Conservation (phyloP, 495 filamentous ascomycete genomes). For the Tuber brumale region DNA sequence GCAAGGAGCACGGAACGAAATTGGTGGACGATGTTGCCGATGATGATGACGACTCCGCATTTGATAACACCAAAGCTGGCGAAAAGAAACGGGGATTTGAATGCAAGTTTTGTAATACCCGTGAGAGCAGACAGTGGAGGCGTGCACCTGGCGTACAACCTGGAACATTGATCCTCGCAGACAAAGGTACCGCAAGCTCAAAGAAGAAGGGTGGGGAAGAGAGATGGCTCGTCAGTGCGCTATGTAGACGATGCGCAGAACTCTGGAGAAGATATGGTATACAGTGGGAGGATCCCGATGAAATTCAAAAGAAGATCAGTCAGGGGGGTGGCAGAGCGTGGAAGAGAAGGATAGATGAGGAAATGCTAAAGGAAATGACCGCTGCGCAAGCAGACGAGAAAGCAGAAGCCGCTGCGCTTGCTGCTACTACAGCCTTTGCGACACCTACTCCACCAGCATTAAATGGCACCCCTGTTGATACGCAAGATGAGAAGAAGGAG, state of each 20-base stretch:
- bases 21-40: constrained; percentile 88
- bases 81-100: constrained; percentile 74
- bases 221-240: constrained; percentile 66
- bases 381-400: constrained; percentile 47
- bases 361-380: constrained; percentile 73
- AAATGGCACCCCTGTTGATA: constrained; percentile 11
- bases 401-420: constrained; percentile 28
- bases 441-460: constrained; percentile 19
- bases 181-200: constrained; percentile 52
- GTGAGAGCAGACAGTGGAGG: constrained; percentile 80
- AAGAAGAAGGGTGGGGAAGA: constrained; percentile 63
- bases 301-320: constrained; percentile 81
- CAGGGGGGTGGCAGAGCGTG: constrained; percentile 74
- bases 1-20: constrained; percentile 61
- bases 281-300: constrained; percentile 92
- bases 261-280: constrained; percentile 93
- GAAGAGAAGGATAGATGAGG: constrained; percentile 85
- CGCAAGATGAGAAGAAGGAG: constrained; percentile 36
- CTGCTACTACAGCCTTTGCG: constrained; percentile 30
- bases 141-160: constrained; percentile 71
- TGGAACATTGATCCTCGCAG: constrained; percentile 63
- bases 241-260: constrained; percentile 82
- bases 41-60: constrained; percentile 90
- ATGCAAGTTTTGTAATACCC: constrained; percentile 87
- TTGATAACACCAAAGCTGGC: constrained; percentile 79